Evolutionary conservation across 1,139 yeast species (phyloP), one percentile per base, ranked within the genome.

Genomic region (Zygosaccharomyces sapae): DNA sequence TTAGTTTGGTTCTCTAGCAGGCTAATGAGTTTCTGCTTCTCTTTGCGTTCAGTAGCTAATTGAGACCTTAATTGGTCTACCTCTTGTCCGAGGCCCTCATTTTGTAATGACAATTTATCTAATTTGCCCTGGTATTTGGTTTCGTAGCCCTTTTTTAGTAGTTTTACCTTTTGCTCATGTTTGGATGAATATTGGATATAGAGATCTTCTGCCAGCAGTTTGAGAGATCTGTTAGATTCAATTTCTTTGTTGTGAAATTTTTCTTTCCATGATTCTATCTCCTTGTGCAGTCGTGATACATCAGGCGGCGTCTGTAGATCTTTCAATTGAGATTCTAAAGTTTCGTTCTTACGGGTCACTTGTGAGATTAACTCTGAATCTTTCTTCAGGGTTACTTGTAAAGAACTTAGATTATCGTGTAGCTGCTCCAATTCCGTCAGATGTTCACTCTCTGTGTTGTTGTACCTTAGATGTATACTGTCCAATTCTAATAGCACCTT

Each of bases 141-240:
- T 55, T 77, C 81, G 57, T 77, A 77, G 6, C 76, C 77, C 49
- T 72, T 72, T 58, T 77, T 77, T 54, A 80, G 63, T 29, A 77
- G 73, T 22, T 71, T 71, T 5, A 81, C 82, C 57, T 83, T 83
- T 49, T 76, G 75, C 55, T 79, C 84, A 59, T 85, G 92, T 59
- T 84, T 84, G 44, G 80, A 77, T 2, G 85, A 75, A 61, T 84
- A 84, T 58, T 82, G 87, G 20, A 75, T 70, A 58, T 83, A 84
- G 10, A 84, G 69, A 55, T 81, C 86, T 51, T 80, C 82, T 0
- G 88, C 83, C 36, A 83, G 68, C 54, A 75, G 74, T 50, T 79
- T 79, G 29, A 82, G 66, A 53, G 77, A 73, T 42, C 72, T 69
- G 50, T 74, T 79, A 2, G 77, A 69, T n/a, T 74, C 76, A 39